A percentile compares a stretch with the other conserved stretches of the same genome.
phyloP scores from a whole-genome alignment of 805 yeast species.

The Sugiyamaella mastotermitis region DNA sequence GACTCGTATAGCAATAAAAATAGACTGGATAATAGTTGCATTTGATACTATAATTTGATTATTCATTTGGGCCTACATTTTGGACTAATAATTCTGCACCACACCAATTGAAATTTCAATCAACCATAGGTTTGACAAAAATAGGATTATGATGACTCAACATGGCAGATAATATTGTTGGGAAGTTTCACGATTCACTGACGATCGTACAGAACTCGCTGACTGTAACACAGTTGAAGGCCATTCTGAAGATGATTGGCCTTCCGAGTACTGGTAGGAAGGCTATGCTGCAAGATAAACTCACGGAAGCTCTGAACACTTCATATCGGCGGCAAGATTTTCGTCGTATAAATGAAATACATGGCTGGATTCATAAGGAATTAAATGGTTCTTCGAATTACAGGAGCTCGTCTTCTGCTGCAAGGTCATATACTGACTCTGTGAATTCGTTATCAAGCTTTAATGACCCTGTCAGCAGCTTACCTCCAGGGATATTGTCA shows the following conservation, averaged over 20 bases:
- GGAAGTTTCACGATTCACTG: too few species aligned
- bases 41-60: too few species aligned
- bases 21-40: too few species aligned
- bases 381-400: background rate
- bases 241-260: conserved; percentile 32
- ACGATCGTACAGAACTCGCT: conserved; percentile 23
- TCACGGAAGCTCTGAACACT: conserved; percentile 40
- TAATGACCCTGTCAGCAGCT: background rate
- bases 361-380: background rate
- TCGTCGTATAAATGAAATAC: conserved; percentile 39
- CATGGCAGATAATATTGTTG: too few species aligned
- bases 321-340: conserved; percentile 39
- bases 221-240: conserved; percentile 28
- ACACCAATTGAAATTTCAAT: too few species aligned
- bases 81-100: too few species aligned
- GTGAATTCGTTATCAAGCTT: background rate
- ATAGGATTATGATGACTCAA: too few species aligned
- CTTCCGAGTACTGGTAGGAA: conserved; percentile 54
- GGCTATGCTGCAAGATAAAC: conserved; percentile 50
- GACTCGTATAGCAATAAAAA: too few species aligned
- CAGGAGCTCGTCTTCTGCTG: background rate
- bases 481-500: background rate
- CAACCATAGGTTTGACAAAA: too few species aligned
- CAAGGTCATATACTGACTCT: background rate
- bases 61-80: too few species aligned